These are phyloP conservation scores for Phytophthora citricola DNA, from an alignment of 352 stramenopile species.

Conservation along the genomic window DNA sequence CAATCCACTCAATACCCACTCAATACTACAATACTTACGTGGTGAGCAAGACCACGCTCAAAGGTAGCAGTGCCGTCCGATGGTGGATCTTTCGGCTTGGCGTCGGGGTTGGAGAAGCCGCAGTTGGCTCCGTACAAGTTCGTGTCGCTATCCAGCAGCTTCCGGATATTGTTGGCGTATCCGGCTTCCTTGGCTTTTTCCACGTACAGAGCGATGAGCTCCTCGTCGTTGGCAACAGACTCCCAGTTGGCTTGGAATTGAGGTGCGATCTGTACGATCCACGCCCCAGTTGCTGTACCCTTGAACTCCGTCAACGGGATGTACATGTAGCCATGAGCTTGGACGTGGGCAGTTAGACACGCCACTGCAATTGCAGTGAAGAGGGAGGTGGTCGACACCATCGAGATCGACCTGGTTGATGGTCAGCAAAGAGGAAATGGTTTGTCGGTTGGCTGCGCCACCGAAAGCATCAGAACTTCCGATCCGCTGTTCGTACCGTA, in stretches of 20 bases:
- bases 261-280: constrained; percentile 39
- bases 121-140: constrained; percentile 36
- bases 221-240: constrained; percentile 25
- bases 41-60: constrained; percentile 14
- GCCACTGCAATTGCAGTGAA: not conserved
- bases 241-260: constrained; percentile 33
- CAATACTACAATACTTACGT: constrained; percentile 6
- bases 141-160: constrained; percentile 32
- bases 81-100: constrained; percentile 27
- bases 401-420: not conserved
- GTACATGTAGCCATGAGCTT: constrained; percentile 39
- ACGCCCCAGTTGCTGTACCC: constrained; percentile 23
- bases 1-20: not conserved
- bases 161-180: constrained; percentile 31
- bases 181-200: constrained; percentile 16
- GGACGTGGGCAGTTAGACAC: constrained; percentile 4
- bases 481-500: too few species aligned
- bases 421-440: too few species aligned
- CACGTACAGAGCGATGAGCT: constrained; percentile 28
- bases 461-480: too few species aligned
- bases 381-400: not conserved
- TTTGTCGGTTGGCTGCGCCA: not conserved
- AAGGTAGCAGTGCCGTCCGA: constrained; percentile 26
- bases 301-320: constrained; percentile 35
- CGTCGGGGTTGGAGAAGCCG: constrained; percentile 35